phyloP scores from a whole-genome alignment of 768 basidiomycete species.

The Termitomyces sp. region DNA sequence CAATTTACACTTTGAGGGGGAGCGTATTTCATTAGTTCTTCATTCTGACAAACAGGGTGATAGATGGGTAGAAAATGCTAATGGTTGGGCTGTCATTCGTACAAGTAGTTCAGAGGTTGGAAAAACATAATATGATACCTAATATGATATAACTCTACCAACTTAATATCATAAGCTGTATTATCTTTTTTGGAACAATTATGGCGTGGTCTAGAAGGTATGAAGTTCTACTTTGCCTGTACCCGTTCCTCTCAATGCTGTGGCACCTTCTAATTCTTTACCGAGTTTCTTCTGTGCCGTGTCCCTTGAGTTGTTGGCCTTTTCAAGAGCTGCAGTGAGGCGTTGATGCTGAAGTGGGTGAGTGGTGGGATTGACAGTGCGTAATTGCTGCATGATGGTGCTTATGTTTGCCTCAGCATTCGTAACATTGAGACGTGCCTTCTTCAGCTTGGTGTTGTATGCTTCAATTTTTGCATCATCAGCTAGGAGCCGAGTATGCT shows the following conservation, averaged over 20 bases:
- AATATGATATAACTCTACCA: no score
- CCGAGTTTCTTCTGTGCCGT: no score
- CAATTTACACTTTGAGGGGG: constrained; percentile 22
- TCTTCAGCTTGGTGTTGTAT: background rate
- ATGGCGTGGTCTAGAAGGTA: no score
- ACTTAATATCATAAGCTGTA: no score
- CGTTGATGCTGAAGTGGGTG: background rate
- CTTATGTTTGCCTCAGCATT: background rate
- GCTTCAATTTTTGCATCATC: constrained; percentile 9
- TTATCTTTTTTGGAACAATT: no score
- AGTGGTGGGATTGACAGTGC: background rate
- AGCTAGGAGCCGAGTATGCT: background rate
- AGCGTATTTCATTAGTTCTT: constrained; percentile 22
- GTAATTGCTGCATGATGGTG: background rate
- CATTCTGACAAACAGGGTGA: constrained; percentile 20
- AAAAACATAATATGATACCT: no score
- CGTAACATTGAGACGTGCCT: background rate
- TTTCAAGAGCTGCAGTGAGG: background rate
- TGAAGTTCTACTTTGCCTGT: no score
- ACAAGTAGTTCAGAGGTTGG: no score
- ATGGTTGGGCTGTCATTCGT: constrained; percentile 7
- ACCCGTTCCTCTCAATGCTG: no score
- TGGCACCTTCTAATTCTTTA: no score
- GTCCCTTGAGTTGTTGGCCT: background rate
- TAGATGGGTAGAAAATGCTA: constrained; percentile 6